A percentile compares a stretch with the other conserved stretches of the same genome.
phyloP scores from a whole-genome alignment of 2,329 filamentous ascomycete species.

The Sclerotinia sclerotiorum region DNA sequence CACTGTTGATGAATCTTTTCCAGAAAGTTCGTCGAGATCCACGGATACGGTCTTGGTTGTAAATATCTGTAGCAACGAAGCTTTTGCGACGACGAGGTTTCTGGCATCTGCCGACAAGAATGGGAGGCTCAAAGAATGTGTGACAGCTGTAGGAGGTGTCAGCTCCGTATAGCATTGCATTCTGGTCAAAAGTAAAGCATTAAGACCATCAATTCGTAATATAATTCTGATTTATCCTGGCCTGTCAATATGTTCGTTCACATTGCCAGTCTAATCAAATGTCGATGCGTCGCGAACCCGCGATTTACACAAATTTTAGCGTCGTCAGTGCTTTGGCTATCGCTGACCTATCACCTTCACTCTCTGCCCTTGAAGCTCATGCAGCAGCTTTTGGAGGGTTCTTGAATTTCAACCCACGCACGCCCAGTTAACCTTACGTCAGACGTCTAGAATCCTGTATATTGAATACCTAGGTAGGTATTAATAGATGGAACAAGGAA shows the following conservation, averaged over 20 bases:
- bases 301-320: conserved; percentile 20
- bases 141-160: conserved; percentile 89
- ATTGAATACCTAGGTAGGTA: neutral
- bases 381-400: neutral
- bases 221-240: conserved; percentile 14
- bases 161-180: conserved; percentile 99
- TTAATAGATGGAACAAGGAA: neutral
- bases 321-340: neutral
- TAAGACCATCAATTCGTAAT: conserved; percentile 24
- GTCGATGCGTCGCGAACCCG: conserved; percentile 11
- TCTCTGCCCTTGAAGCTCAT: conserved; percentile 5
- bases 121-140: conserved; percentile 76
- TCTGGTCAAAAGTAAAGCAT: conserved; percentile 30
- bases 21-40: conserved; percentile 48
- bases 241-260: conserved; percentile 1
- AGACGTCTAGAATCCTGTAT: conserved; percentile 20
- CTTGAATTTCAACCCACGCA: conserved; percentile 2
- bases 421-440: conserved; percentile 6
- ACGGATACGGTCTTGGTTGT: conserved; percentile 65
- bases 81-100: conserved; percentile 89
- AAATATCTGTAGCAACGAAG: conserved; percentile 91
- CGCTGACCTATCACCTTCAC: conserved; percentile 6
- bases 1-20: conserved; percentile 35
- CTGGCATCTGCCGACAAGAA: conserved; percentile 73
- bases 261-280: conserved; percentile 3